phyloP scores from a whole-genome alignment of 164 flowering plant genomes.

The Macadamia integrifolia region DNA sequence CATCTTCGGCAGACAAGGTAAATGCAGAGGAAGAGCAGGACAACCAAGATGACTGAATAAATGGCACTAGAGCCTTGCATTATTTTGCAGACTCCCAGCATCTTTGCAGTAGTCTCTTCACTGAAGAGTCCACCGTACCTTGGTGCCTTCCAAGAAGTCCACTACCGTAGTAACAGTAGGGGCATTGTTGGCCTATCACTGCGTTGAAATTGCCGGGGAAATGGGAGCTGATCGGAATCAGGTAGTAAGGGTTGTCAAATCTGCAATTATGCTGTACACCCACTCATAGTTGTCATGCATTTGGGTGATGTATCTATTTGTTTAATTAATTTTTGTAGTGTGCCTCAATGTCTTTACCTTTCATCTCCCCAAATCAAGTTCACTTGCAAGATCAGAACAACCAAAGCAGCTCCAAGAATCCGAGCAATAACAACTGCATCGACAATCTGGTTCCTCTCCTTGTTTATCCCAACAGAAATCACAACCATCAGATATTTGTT shows the following conservation, averaged over 20 bases:
- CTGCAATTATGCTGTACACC: slow-evolving; percentile 35
- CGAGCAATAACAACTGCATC: slow-evolving; percentile 97
- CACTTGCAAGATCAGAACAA: slow-evolving; percentile 89
- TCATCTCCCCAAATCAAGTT: slow-evolving; percentile 96
- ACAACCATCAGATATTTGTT: slow-evolving; percentile 78
- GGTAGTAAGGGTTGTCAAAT: slow-evolving; percentile 41
- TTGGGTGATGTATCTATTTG: too few species aligned
- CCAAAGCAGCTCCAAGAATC: slow-evolving; percentile 89
- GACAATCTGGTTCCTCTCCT: slow-evolving; percentile 96
- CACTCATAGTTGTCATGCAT: too few species aligned
- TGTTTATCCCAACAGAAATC: slow-evolving; percentile 93
- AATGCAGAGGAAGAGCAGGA: too few species aligned
- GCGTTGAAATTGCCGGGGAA: slow-evolving; percentile 84
- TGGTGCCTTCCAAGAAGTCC: slow-evolving; percentile 29
- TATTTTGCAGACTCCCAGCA: too few species aligned
- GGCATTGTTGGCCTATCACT: slow-evolving; percentile 81
- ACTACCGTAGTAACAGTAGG: slow-evolving; percentile 82
- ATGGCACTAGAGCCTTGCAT: too few species aligned
- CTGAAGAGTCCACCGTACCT: too few species aligned
- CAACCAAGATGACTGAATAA: too few species aligned
- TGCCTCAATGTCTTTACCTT: slow-evolving; percentile 38
- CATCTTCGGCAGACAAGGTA: too few species aligned
- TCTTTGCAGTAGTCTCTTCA: too few species aligned
- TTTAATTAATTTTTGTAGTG: not conserved
- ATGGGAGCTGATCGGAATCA: slow-evolving; percentile 78